These are phyloP conservation scores for Nymphaea thermarum DNA, from an alignment of 164 flowering plant genomes.

Conservation along the genomic window DNA sequence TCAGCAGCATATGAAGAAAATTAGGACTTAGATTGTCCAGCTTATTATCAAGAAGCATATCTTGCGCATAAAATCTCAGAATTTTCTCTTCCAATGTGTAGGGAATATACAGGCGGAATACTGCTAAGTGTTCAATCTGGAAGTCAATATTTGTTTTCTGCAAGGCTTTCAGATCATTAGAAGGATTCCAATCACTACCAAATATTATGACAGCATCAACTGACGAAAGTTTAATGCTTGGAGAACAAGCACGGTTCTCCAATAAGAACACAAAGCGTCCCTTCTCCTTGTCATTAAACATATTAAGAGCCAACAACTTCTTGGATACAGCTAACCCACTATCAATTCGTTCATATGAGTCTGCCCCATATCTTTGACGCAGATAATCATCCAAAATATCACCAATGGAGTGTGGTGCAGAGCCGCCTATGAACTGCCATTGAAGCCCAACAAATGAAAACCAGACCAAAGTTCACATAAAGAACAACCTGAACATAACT, in stretches of 20 bases:
- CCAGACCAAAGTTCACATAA: no score
- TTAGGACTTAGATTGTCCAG: conserved; percentile 25
- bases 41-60: conserved; percentile 25
- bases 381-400: conserved; percentile 77
- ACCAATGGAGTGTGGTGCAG: conserved; percentile 38
- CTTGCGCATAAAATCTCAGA: conserved; percentile 44
- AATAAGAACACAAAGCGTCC: conserved; percentile 68
- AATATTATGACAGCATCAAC: conserved; percentile 59
- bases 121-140: conserved; percentile 34
- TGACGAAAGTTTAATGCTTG: conserved; percentile 60
- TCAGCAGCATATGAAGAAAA: conserved; percentile 43
- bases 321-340: conserved; percentile 25
- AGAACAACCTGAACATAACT: no score
- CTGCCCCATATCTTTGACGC: conserved; percentile 56
- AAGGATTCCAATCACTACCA: conserved; percentile 77
- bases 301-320: conserved; percentile 53
- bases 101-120: conserved; percentile 69
- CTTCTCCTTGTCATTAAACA: conserved; percentile 47
- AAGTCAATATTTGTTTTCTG: conserved; percentile 57
- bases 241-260: conserved; percentile 66
- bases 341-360: conserved; percentile 77
- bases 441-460: no score
- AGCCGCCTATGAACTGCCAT: conserved; percentile 41
- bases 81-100: conserved; percentile 76
- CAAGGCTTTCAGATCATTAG: conserved; percentile 55